These are phyloP conservation scores for Cyberlindnera mycetangii DNA, from an alignment of 805 yeast species.

Conservation along the genomic window DNA sequence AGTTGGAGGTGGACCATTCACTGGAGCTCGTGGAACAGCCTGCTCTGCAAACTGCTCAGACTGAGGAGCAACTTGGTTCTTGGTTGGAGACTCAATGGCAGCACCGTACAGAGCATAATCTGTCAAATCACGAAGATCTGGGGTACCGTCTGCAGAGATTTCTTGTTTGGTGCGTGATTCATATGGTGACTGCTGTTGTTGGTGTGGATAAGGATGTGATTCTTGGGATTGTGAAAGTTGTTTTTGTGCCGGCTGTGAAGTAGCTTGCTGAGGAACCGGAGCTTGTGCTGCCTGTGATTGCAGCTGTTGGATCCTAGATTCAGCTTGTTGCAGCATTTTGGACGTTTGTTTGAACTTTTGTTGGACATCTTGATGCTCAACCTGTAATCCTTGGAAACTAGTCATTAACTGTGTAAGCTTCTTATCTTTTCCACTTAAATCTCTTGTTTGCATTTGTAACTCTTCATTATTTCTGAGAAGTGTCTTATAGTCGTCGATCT, in stretches of 20 bases:
- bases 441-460: slow-evolving; percentile 7
- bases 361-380: slow-evolving; percentile 13
- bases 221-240: not conserved
- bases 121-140: slow-evolving; percentile 29
- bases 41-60: not conserved
- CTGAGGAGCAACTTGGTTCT: not conserved
- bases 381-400: slow-evolving; percentile 8
- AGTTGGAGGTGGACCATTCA: not conserved
- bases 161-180: not conserved
- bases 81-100: slow-evolving; percentile 22
- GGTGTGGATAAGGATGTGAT: slow-evolving; percentile 4
- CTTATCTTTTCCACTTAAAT: slow-evolving; percentile 4
- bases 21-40: not conserved
- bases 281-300: not conserved
- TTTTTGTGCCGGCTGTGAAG: no score
- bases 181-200: slow-evolving; percentile 6
- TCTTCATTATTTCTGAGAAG: slow-evolving; percentile 12
- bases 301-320: slow-evolving; percentile 6
- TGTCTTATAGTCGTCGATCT: slow-evolving; percentile 11
- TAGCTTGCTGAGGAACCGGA: no score
- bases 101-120: slow-evolving; percentile 24
- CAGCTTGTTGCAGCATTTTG: slow-evolving; percentile 9
- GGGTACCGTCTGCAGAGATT: slow-evolving; percentile 25
- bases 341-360: slow-evolving; percentile 12
- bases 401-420: slow-evolving; percentile 5